Evolutionary conservation across 306 rosid genomes (phyloP).

Genomic region (Coriaria nepalensis): DNA sequence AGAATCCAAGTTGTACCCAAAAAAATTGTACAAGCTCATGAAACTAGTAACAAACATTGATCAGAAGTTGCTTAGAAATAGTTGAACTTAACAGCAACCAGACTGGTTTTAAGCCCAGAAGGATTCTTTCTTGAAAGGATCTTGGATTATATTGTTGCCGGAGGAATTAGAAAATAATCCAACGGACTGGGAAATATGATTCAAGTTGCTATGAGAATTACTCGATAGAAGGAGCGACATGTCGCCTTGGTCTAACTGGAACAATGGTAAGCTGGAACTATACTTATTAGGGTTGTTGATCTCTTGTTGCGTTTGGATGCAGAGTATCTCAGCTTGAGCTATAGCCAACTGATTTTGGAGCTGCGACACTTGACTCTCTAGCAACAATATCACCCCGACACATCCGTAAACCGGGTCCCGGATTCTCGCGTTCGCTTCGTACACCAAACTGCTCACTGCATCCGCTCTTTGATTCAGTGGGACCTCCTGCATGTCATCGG

Average conservation of each 20-base stretch:
- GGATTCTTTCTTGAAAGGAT: constrained; percentile 49
- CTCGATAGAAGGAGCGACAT: constrained; percentile 27
- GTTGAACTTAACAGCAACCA: too few species aligned
- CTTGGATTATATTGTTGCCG: constrained; percentile 47
- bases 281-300: constrained; percentile 6
- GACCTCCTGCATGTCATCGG: constrained; percentile 36
- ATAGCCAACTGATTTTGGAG: constrained; percentile 62
- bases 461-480: constrained; percentile 63
- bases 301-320: constrained; percentile 65
- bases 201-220: constrained; percentile 13
- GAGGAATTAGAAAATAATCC: constrained; percentile 38
- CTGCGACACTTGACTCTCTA: constrained; percentile 59
- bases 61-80: too few species aligned
- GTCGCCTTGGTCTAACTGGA: constrained; percentile 25
- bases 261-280: constrained; percentile 12
- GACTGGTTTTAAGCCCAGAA: constrained; percentile 33
- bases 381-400: constrained; percentile 66
- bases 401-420: constrained; percentile 79
- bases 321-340: constrained; percentile 58
- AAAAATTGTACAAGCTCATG: background rate
- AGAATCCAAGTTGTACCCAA: too few species aligned
- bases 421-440: constrained; percentile 69
- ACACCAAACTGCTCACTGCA: constrained; percentile 62
- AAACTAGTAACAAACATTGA: too few species aligned
- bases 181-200: constrained; percentile 26